These are phyloP conservation scores for Torulaspora franciscae DNA, from an alignment of 805 yeast genomes.

Conservation along the genomic window DNA sequence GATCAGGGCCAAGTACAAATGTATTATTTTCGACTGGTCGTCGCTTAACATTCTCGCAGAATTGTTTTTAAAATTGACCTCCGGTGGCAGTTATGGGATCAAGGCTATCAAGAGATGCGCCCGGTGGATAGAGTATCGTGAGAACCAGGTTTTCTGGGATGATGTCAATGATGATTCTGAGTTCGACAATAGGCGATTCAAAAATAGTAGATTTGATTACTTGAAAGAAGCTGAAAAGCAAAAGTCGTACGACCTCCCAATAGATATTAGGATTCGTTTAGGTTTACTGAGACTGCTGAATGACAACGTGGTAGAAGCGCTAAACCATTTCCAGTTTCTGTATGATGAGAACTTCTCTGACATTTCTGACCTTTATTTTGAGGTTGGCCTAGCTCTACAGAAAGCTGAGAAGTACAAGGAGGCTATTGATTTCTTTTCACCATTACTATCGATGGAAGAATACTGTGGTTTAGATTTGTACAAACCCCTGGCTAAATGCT, in stretches of 20 bases:
- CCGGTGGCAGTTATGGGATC: slow-evolving; percentile 59
- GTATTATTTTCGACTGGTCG: slow-evolving; percentile 76
- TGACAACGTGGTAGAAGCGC: slow-evolving; percentile 63
- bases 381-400: slow-evolving; percentile 72
- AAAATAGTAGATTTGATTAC: slow-evolving; percentile 42
- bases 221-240: slow-evolving; percentile 38
- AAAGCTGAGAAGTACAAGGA: slow-evolving; percentile 65
- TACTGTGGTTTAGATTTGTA: slow-evolving; percentile 45
- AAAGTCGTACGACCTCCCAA: slow-evolving; percentile 54
- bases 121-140: slow-evolving; percentile 77
- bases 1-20: slow-evolving; percentile 30
- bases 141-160: slow-evolving; percentile 45
- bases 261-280: slow-evolving; percentile 79
- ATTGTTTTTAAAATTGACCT: slow-evolving; percentile 52
- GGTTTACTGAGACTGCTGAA: slow-evolving; percentile 68
- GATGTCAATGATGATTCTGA: slow-evolving; percentile 63
- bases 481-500: slow-evolving; percentile 67
- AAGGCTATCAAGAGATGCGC: slow-evolving; percentile 63
- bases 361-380: slow-evolving; percentile 65
- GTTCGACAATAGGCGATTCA: slow-evolving; percentile 67
- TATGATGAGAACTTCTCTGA: slow-evolving; percentile 53
- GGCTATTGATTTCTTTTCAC: slow-evolving; percentile 62
- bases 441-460: slow-evolving; percentile 53
- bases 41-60: slow-evolving; percentile 82
- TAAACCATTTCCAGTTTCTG: slow-evolving; percentile 59